Evolutionary conservation across 2,329 filamentous ascomycete species (phyloP), one percentile per base, ranked within the genome.

Genomic region (Bipolaris victoriae): DNA sequence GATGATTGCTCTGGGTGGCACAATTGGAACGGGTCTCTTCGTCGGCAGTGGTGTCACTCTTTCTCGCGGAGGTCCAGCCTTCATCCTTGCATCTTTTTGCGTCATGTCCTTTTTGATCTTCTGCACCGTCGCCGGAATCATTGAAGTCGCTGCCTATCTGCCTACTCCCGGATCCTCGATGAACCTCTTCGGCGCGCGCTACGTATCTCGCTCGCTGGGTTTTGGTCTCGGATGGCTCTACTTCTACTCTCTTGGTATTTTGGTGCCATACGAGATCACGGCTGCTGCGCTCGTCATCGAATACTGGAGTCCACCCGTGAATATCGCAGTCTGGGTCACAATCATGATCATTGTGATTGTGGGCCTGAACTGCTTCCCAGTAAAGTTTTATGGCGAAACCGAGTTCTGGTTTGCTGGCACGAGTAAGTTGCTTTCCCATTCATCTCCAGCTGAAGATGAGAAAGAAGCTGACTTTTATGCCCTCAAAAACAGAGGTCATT

Each of bases 191-290:
- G 80, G 76, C n/a, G 73, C 76, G 55, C 77, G 78, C 52, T 80
- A 79, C 60, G 75, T 80, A 52, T 77, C 78, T 55, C 92, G 92
- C 1, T 92, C 92, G 0, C 94, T 73, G 61, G 72, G 67, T n/a
- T 69, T 68, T 33, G 63, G 62, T 1, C 60, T 68, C 2, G 65
- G 68, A 15, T 68, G 66, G 68, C 60, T 70, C n/a, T 73, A 71
- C 61, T 70, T 70, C 41, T 67, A 71, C 62, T 66, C 64, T 1
- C 65, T 68, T 5, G 66, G 65, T n/a, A 72, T 71, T 10, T 58
- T 75, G 41, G 62, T 75, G 3, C 73, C 73, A 0, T 71, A 71
- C 48, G 72, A 76, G 40, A 69, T 76, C 47, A 74, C 71, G 3
- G 75, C 72, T 29, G 75, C 75, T 15, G 71, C 70, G n/a, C 62